Evolutionary conservation across 345 rosid genomes (phyloP).

Genomic region (Eucalyptus sideroxylon): DNA sequence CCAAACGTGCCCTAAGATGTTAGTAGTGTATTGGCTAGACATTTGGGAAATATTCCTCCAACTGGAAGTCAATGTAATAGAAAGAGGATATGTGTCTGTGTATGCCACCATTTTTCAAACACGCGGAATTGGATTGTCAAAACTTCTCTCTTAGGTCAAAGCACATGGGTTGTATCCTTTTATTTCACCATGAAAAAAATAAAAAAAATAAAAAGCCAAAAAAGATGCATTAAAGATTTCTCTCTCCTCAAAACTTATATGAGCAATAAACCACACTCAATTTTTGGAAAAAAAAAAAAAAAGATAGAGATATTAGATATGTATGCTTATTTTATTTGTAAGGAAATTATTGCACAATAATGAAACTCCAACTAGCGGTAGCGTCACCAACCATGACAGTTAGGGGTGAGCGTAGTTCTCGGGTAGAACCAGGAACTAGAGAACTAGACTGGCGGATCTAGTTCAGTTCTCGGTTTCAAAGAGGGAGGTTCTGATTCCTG

Average conservation of each 20-base stretch:
- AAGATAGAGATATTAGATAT: not conserved
- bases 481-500: too few species aligned
- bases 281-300: not conserved
- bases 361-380: not conserved
- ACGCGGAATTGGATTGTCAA: not conserved
- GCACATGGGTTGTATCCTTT: not conserved
- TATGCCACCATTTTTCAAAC: not conserved
- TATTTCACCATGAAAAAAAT: not conserved
- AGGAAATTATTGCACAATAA: not conserved
- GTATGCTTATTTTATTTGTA: not conserved
- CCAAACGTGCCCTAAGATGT: not conserved
- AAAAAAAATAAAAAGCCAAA: not conserved
- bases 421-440: too few species aligned
- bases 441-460: rapidly evolving
- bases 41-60: not conserved
- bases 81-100: not conserved
- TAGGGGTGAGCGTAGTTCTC: too few species aligned
- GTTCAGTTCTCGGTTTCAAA: too few species aligned
- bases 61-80: not conserved
- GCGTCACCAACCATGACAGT: not conserved
- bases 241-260: not conserved
- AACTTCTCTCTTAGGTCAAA: not conserved
- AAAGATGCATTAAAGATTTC: not conserved
- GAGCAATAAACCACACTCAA: not conserved
- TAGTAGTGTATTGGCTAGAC: not conserved